A percentile compares a stretch with the other conserved stretches of the same genome.
Conservation (phyloP, 2,329 filamentous ascomycete genomes). For the Diaporthe humulicola region DNA sequence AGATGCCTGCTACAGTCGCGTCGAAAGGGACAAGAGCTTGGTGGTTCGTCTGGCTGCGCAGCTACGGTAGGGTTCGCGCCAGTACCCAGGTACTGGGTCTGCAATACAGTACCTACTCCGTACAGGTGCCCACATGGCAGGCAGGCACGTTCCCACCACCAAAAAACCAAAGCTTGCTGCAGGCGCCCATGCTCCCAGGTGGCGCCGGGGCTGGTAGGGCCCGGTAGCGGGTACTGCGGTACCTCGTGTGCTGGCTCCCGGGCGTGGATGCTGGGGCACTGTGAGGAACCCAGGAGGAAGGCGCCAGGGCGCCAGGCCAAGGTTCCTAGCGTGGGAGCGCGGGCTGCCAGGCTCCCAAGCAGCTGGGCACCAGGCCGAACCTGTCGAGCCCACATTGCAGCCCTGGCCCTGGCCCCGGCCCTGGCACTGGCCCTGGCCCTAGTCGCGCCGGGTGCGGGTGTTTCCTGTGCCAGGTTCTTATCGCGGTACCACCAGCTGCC, state of each 20-base stretch:
- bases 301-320: conserved; percentile 15
- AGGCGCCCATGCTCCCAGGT: conserved; percentile 4
- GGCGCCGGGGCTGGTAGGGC: conserved; percentile 3
- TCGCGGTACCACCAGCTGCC: not conserved
- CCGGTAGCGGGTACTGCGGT: not conserved
- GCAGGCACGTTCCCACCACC: conserved; percentile 13
- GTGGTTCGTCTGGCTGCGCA: conserved; percentile 4
- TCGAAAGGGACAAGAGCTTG: not conserved
- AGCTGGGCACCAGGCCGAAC: conserved; percentile 17
- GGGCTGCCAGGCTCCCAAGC: conserved; percentile 32
- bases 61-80: not conserved
- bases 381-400: not conserved
- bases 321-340: conserved; percentile 2
- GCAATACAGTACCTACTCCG: not conserved
- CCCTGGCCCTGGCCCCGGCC: conserved; percentile 1
- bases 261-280: not conserved
- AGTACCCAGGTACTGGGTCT: not conserved
- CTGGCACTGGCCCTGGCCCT: conserved; percentile 14
- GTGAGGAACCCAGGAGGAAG: not conserved
- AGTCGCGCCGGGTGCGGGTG: conserved; percentile 1
- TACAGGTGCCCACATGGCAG: conserved; percentile 7
- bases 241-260: not conserved
- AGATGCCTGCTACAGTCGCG: conserved; percentile 17
- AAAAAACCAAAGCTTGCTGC: not conserved
- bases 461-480: conserved; percentile 17